These are phyloP conservation scores for Fomitopsis serialis DNA, from an alignment of 768 basidiomycete species.

Conservation along the genomic window DNA sequence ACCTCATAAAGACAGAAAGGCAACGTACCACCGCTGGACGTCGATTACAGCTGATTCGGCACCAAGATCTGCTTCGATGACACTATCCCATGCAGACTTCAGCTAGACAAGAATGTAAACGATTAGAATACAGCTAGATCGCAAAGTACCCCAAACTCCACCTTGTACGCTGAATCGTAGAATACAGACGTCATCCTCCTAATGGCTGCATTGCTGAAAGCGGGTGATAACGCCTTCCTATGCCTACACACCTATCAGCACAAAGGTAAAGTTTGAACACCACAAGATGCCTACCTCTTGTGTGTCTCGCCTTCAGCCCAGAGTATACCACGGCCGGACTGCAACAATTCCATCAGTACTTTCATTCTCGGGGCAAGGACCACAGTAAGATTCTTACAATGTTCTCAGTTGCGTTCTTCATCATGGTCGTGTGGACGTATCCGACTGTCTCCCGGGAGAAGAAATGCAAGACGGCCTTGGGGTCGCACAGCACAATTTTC, in stretches of 20 bases:
- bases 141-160: slow-evolving; percentile 5
- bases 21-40: slow-evolving; percentile 36
- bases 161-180: slow-evolving; percentile 48
- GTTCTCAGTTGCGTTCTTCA: slow-evolving; percentile 29
- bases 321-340: slow-evolving; percentile 32
- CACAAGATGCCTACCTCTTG: slow-evolving; percentile 25
- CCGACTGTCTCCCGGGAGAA: slow-evolving; percentile 43
- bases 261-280: not conserved
- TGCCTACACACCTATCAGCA: slow-evolving; percentile 27
- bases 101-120: slow-evolving; percentile 16
- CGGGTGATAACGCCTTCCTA: slow-evolving; percentile 44
- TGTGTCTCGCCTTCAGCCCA: slow-evolving; percentile 39
- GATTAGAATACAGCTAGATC: not conserved
- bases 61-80: slow-evolving; percentile 8
- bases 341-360: not conserved
- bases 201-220: slow-evolving; percentile 48
- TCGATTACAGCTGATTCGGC: slow-evolving; percentile 34
- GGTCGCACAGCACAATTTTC: slow-evolving; percentile 19
- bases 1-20: not conserved
- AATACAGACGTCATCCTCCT: slow-evolving; percentile 42
- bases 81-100: slow-evolving; percentile 28
- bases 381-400: slow-evolving; percentile 21
- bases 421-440: slow-evolving; percentile 36
- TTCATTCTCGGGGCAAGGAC: not conserved
- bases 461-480: slow-evolving; percentile 46